These are phyloP conservation scores for Hibiscus tridactylites DNA, from an alignment of 345 rosid genomes.

Conservation along the genomic window DNA sequence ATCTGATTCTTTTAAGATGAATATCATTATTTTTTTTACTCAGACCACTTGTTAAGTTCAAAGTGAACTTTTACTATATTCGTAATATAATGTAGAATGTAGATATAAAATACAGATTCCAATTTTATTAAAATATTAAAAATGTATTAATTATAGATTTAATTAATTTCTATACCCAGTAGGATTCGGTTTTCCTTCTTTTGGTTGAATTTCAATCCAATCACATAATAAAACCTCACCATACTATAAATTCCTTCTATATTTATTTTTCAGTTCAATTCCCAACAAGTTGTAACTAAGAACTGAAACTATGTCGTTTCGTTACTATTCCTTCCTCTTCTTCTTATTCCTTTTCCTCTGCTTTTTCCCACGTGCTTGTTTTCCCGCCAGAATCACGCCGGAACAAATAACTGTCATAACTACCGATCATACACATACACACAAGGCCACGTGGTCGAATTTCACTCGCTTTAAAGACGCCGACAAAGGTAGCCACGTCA, in stretches of 20 bases:
- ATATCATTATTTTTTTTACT: too few relatives aligned
- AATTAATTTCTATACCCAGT: neutral
- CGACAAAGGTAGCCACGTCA: constrained; percentile 46
- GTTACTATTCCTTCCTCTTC: constrained; percentile 22
- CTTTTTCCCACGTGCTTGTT: constrained; percentile 23
- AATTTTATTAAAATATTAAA: too few relatives aligned
- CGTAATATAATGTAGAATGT: too few relatives aligned
- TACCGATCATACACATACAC: constrained; percentile 3
- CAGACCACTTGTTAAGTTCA: too few relatives aligned
- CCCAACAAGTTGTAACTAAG: constrained; percentile 1
- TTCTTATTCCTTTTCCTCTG: constrained; percentile 12
- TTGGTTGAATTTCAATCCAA: too few relatives aligned
- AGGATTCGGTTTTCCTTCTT: constrained; percentile 13
- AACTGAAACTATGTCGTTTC: constrained; percentile 24
- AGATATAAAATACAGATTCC: too few relatives aligned
- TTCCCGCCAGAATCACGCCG: constrained; percentile 37
- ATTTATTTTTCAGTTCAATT: neutral
- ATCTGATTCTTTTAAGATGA: too few relatives aligned
- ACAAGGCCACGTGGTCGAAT: constrained; percentile 59
- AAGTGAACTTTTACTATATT: too few relatives aligned
- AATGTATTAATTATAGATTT: neutral
- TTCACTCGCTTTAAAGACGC: constrained; percentile 62
- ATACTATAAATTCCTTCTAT: neutral
- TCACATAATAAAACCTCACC: too few relatives aligned
- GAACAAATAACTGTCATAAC: constrained; percentile 29